Evolutionary conservation across 257 asterid genomes (phyloP), one percentile per base, ranked within the genome.

Genomic region (Nicotiana attenuata): DNA sequence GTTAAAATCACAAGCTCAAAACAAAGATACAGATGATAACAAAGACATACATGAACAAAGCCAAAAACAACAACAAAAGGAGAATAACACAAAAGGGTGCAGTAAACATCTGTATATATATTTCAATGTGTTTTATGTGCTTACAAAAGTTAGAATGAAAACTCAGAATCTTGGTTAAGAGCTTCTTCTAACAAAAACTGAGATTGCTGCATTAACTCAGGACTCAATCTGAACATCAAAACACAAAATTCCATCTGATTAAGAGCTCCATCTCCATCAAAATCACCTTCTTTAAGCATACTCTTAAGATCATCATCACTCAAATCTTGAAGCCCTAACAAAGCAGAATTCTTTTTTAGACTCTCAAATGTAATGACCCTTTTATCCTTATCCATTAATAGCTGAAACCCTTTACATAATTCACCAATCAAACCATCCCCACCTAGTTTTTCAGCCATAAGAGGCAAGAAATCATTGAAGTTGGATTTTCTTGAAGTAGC

Each of bases 171-270:
- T 60, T 86, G 88, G 20, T 81, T 81, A 76, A 90, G 87, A 78
- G 88, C 87, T 73, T 87, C 83, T 5, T 88, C 90, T 63, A 88
- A 86, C 85, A 90, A 83, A 82, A 86, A 88, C 71, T 85, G 84
- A 56, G 90, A 89, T 10, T 87, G 84, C 13, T 86, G 88, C 93
- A 90, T 90, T 81, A 90, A 81, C 13, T 88, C 93, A 19, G 92
- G 92, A 69, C 92, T 90, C 61, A 90, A 84, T 85, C 92, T 83
- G 63, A 89, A 90, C 93, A 90, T 90, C 82, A 87, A 66, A 0
- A 90, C 93, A 45, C 93, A 90, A 81, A 90, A 90, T 50, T 90
- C 93, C 93, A 89, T 90, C 85, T 89, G 93, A 86, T 86, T 87
- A 20, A 89, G 87, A 59, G 91, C 91, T 2, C 87, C 93, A 83